Conservation (phyloP, 2,329 filamentous ascomycete species). For the Colletotrichum sp. region DNA sequence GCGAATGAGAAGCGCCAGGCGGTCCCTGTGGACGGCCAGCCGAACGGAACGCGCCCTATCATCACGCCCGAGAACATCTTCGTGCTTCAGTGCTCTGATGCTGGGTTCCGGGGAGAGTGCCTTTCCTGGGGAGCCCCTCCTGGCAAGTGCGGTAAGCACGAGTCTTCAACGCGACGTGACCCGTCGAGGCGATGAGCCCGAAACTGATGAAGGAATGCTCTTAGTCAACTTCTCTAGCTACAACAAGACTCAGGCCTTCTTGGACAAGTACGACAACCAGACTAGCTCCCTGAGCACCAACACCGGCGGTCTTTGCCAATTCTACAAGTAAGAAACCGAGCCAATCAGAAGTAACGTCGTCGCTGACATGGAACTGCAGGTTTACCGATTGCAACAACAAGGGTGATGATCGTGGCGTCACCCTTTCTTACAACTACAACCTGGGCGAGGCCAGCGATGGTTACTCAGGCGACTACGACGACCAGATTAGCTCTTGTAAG, state of each 20-base stretch:
- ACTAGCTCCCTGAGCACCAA: conserved; percentile 12
- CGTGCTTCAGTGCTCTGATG: conserved; percentile 5
- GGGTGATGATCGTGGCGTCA: conserved; percentile 10
- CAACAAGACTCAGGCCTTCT: not conserved
- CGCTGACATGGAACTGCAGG: not conserved
- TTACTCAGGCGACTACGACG: conserved; percentile 11
- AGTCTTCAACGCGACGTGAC: too few species aligned
- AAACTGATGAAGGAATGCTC: not conserved
- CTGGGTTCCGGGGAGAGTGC: not conserved
- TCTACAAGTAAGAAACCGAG: not conserved
- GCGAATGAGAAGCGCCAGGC: not conserved
- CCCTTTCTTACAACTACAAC: conserved; percentile 10
- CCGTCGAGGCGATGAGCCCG: not conserved
- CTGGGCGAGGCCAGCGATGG: not conserved
- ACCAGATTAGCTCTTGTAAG: conserved; percentile 19
- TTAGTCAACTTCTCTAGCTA: conserved; percentile 6
- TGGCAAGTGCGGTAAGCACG: conserved; percentile 2
- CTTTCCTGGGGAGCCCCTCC: conserved; percentile 11
- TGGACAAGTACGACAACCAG: conserved; percentile 13
- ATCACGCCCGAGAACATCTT: conserved; percentile 6
- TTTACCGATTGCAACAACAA: conserved; percentile 9
- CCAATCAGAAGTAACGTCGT: not conserved
- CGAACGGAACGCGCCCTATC: not conserved
- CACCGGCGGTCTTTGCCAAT: conserved; percentile 12
- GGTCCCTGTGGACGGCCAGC: conserved; percentile 2